A percentile compares a stretch with the other conserved stretches of the same genome.
Evolutionary conservation across 2,329 filamentous ascomycete genomes (phyloP).

Genomic region (Nemania sp.): DNA sequence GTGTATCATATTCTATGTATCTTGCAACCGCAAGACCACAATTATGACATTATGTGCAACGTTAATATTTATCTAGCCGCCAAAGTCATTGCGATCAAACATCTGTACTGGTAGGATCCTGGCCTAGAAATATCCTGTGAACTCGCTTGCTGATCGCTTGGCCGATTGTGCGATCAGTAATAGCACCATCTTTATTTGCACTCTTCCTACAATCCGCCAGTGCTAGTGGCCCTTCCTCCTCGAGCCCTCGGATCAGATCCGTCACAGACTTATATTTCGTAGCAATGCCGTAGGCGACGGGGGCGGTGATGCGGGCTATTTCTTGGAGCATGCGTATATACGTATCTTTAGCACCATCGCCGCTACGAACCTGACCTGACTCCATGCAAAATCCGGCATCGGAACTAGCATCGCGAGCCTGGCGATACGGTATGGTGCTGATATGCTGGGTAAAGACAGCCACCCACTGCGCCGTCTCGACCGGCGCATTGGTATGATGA

Average conservation of each 20-base stretch:
- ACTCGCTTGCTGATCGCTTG: constrained; percentile 62
- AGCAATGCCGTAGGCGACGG: constrained; percentile 72
- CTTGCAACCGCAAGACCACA: neutral
- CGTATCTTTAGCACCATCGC: constrained; percentile 67
- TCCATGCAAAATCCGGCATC: constrained; percentile 78
- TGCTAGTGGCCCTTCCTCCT: constrained; percentile 60
- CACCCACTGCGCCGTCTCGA: constrained; percentile 75
- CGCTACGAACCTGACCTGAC: constrained; percentile 72
- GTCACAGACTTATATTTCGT: constrained; percentile 62
- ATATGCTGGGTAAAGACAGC: constrained; percentile 77
- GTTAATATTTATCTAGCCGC: neutral
- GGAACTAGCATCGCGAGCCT: constrained; percentile 53
- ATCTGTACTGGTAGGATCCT: constrained; percentile 60
- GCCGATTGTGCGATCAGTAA: constrained; percentile 60
- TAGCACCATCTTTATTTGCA: constrained; percentile 60
- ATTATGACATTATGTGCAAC: neutral
- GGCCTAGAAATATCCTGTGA: constrained; percentile 63
- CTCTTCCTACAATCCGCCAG: constrained; percentile 66
- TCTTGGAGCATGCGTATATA: constrained; percentile 79
- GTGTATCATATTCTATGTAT: neutral
- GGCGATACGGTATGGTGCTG: constrained; percentile 74
- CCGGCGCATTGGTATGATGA: constrained; percentile 65
- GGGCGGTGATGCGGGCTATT: constrained; percentile 70
- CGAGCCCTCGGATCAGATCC: constrained; percentile 63
- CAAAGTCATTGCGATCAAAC: constrained; percentile 42